A percentile compares a stretch with the other conserved stretches of the same genome.
Conservation (phyloP, 345 rosid species). For the Murraya koenigii region DNA sequence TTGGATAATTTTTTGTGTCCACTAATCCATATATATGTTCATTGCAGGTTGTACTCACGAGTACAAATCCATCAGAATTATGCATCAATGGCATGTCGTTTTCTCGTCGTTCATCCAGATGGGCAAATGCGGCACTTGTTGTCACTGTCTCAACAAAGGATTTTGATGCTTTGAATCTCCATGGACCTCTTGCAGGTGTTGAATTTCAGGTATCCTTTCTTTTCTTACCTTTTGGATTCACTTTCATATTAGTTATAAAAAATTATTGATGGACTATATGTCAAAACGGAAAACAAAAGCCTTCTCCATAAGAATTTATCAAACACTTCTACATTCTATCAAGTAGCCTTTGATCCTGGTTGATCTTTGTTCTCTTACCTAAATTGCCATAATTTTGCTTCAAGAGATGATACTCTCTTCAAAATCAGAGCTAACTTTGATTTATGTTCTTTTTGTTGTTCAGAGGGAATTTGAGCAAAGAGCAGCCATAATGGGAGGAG, state of each 20-base stretch:
- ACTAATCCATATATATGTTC: background rate
- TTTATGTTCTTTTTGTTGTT: constrained; percentile 17
- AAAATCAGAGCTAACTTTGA: constrained; percentile 6
- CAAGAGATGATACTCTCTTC: background rate
- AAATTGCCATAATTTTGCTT: background rate
- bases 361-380: background rate
- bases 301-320: background rate
- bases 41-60: constrained; percentile 88
- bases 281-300: background rate
- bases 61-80: constrained; percentile 78
- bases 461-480: constrained; percentile 88
- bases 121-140: constrained; percentile 97
- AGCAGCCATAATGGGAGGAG: constrained; percentile 92
- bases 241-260: background rate
- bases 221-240: background rate
- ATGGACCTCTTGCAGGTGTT: constrained; percentile 89
- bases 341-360: background rate
- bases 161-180: constrained; percentile 60
- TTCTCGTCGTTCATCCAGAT: constrained; percentile 89
- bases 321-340: background rate
- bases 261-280: background rate
- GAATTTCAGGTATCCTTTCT: constrained; percentile 71
- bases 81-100: constrained; percentile 98
- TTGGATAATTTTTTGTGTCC: background rate
- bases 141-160: constrained; percentile 71